These are phyloP conservation scores for Paraphoma sp. DNA, from an alignment of 2,329 filamentous ascomycete species.

Conservation along the genomic window DNA sequence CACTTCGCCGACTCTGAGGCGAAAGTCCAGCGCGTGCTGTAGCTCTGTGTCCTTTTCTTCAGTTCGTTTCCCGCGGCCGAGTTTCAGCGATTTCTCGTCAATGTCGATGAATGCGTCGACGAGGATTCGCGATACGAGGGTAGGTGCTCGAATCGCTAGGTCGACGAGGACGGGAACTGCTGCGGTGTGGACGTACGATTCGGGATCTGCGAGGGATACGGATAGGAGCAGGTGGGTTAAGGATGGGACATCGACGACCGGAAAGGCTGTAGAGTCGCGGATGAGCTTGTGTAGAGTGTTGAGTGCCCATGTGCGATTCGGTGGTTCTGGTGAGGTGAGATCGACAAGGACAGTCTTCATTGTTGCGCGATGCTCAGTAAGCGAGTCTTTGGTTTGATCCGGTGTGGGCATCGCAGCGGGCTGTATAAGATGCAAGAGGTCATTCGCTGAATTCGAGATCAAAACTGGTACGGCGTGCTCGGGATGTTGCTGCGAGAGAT, in stretches of 20 bases:
- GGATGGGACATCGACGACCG: constrained; percentile 71
- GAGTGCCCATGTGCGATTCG: constrained; percentile 47
- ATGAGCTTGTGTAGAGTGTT: constrained; percentile 56
- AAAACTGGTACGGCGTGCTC: constrained; percentile 18
- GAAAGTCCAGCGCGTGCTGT: constrained; percentile 61
- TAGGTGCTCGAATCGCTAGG: constrained; percentile 67
- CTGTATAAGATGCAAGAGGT: constrained; percentile 59
- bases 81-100: constrained; percentile 52
- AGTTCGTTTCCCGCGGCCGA: constrained; percentile 16
- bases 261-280: constrained; percentile 53
- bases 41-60: constrained; percentile 35
- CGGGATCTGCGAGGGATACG: constrained; percentile 68
- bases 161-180: constrained; percentile 70
- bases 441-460: constrained; percentile 33
- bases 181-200: constrained; percentile 75
- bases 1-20: constrained; percentile 71
- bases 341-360: constrained; percentile 32
- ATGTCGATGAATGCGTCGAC: constrained; percentile 72
- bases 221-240: constrained; percentile 70
- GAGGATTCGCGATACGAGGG: constrained; percentile 67
- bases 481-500: constrained; percentile 22
- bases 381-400: constrained; percentile 45
- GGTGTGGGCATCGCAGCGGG: constrained; percentile 61
- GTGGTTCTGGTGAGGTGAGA: constrained; percentile 43
- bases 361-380: constrained; percentile 52